Evolutionary conservation across 2,329 filamentous ascomycete genomes (phyloP).

Genomic region (Ceratocystis huliohia): DNA sequence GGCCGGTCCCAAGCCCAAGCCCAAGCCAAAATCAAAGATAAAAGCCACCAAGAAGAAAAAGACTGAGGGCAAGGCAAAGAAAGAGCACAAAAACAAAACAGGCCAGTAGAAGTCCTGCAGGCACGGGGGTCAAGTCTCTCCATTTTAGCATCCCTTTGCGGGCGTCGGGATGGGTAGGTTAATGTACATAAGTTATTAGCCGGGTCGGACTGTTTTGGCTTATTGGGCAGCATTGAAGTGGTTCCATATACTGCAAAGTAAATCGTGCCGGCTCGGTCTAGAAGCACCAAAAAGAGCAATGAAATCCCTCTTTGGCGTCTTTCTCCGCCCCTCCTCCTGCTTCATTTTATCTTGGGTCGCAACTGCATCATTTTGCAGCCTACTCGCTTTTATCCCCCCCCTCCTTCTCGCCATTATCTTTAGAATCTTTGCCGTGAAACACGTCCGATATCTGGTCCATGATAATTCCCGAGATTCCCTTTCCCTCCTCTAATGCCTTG

Average conservation of each 20-base stretch:
- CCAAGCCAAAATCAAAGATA: neutral
- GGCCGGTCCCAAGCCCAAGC: neutral
- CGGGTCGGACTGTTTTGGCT: neutral
- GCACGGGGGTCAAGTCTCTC: neutral
- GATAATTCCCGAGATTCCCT: slow-evolving; percentile 44
- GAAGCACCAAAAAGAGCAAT: neutral
- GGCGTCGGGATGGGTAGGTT: neutral
- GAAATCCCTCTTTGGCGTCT: neutral
- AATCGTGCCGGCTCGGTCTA: neutral
- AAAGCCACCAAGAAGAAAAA: neutral
- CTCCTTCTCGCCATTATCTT: slow-evolving; percentile 10
- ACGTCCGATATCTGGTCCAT: slow-evolving; percentile 46
- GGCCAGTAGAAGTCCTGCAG: neutral
- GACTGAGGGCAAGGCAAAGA: neutral
- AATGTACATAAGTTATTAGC: neutral
- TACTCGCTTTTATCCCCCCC: slow-evolving; percentile 12
- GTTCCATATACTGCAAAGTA: neutral
- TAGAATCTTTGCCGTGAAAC: slow-evolving; percentile 30
- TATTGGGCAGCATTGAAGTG: neutral
- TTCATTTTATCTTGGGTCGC: no score
- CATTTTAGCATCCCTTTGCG: neutral
- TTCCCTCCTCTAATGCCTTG: slow-evolving; percentile 42
- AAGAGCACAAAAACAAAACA: neutral
- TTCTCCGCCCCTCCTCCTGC: neutral
- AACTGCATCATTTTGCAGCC: neutral